These are phyloP conservation scores for Pseudotsuga menziesii DNA, from an alignment of 75 land plant species.

Conservation along the genomic window DNA sequence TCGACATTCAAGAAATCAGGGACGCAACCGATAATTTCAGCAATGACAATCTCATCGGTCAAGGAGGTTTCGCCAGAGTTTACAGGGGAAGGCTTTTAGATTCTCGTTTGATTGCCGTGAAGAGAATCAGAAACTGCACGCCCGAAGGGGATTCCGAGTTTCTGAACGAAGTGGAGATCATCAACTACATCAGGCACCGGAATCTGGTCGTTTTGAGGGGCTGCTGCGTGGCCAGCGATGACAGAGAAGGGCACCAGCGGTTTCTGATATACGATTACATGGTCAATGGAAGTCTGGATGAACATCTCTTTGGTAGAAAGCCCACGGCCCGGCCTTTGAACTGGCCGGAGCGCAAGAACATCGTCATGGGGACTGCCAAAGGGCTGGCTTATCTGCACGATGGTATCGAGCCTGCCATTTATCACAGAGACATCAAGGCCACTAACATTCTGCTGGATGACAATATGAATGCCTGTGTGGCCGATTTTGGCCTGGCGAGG, in stretches of 20 bases:
- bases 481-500: constrained; percentile 42
- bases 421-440: constrained; percentile 39
- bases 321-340: constrained; percentile 4
- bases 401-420: constrained; percentile 27
- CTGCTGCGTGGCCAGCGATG: constrained; percentile 20
- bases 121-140: too few species aligned
- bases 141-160: too few species aligned
- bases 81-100: constrained; percentile 24
- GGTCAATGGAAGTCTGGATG: constrained; percentile 27
- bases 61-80: constrained; percentile 31
- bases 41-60: constrained; percentile 23
- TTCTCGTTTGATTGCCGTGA: not conserved
- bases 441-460: constrained; percentile 38
- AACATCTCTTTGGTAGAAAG: constrained; percentile 10
- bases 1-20: constrained; percentile 18
- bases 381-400: constrained; percentile 33
- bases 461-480: constrained; percentile 33
- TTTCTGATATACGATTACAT: constrained; percentile 28
- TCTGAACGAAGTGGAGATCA: too few species aligned
- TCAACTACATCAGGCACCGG: too few species aligned
- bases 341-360: constrained; percentile 31
- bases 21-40: constrained; percentile 35
- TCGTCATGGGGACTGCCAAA: constrained; percentile 25
- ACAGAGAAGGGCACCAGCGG: constrained; percentile 18
- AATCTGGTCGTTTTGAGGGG: constrained; percentile 24